Base-by-base conservation (phyloP, 345 rosid genomes). In the Eucalyptus viminalis region DNA sequence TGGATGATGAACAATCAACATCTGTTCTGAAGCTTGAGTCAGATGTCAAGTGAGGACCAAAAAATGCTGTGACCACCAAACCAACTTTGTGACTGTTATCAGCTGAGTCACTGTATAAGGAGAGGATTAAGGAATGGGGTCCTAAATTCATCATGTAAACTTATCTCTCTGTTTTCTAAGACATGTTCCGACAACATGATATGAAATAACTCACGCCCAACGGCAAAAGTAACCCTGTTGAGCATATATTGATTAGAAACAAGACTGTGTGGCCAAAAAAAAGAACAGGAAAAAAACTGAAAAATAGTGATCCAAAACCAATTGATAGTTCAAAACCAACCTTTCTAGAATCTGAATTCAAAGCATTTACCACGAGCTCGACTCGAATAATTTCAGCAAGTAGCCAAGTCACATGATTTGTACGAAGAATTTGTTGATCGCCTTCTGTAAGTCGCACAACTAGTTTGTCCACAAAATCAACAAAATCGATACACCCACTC, bases 351-450 rank as follows among this genome's bases (percentile, higher is more conserved):
- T 98, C 99, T 54, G 92, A 87, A 89, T 91, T 95, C 94, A 98
- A 93, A 86, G 99, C 98, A 91, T 89, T 91, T 93, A 95, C 93
- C 93, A 98, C 98, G 90, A 94, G 96, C 92, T 97, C 99, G 89
- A 95, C 94, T 87, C 98, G 95, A 87, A 95, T 97, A 89, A 98
- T 93, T 94, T 96, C 97, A 44, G 98, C 96, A 91, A 98, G 94
- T 91, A 98, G 94, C 99, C 99, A 97, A 45, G 99, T 97, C 87
- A 98, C 98, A 90, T 97, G 99, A 96, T 98, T 98, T 76, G 99
- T 98, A 87, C 94, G 98, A 92, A 98, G 98, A 93, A 98, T 91
- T 45, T 94, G 94, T 85, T 93, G 95, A 92, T 96, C 97, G 31
- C 93, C 94, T 80, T 93, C 96, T 67, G 95, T 92, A 87, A 97